Conservation (phyloP, 2,329 filamentous ascomycete genomes). For the Juglanconis sp. region DNA sequence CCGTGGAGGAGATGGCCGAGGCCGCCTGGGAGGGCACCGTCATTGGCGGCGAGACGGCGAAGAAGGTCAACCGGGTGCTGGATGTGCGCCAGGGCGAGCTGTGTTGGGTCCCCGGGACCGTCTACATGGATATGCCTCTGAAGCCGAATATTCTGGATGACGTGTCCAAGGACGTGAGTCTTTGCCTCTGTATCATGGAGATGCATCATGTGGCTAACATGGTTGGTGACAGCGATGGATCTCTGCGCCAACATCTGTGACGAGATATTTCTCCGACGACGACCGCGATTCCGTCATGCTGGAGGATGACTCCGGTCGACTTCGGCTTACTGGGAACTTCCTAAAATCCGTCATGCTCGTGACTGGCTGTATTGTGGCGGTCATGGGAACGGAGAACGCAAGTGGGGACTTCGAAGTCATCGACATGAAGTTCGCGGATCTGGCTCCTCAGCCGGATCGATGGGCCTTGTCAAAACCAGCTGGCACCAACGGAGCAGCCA, state of each 20-base stretch:
- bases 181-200: background rate
- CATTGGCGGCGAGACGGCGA: constrained; percentile 72
- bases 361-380: constrained; percentile 91
- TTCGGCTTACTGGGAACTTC: constrained; percentile 71
- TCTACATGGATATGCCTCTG: constrained; percentile 95
- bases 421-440: constrained; percentile 82
- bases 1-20: constrained; percentile 69
- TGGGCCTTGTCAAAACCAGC: constrained; percentile 65
- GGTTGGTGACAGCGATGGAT: constrained; percentile 69
- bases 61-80: constrained; percentile 79
- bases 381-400: constrained; percentile 87
- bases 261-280: constrained; percentile 70
- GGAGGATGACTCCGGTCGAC: constrained; percentile 90
- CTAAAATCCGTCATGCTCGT: constrained; percentile 71
- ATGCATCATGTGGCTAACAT: background rate
- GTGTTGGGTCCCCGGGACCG: constrained; percentile 91
- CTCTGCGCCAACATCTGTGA: constrained; percentile 70
- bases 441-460: constrained; percentile 76
- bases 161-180: constrained; percentile 79
- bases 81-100: constrained; percentile 94
- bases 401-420: constrained; percentile 92
- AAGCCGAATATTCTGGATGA: constrained; percentile 97
- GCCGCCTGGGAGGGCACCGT: constrained; percentile 76
- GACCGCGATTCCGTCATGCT: constrained; percentile 71
- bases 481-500: constrained; percentile 27